Percentiles rank a stretch among this genome's conserved stretches.
These are phyloP conservation scores for Fomitopsis pulvina DNA, from an alignment of 768 basidiomycete genomes.

Conservation along the genomic window DNA sequence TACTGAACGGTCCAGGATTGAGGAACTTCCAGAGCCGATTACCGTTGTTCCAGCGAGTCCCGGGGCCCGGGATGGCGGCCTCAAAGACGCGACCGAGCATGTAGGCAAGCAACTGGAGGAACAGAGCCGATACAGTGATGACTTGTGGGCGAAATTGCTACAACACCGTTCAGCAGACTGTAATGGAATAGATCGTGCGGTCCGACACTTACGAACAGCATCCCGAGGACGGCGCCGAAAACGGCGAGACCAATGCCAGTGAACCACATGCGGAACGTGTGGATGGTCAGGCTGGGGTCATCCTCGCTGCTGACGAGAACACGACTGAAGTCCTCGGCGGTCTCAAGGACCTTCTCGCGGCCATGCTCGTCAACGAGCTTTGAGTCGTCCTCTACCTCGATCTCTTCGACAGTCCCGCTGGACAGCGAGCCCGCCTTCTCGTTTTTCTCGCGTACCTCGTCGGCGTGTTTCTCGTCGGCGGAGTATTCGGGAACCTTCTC, in stretches of 20 bases:
- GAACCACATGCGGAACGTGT: slow-evolving; percentile 6
- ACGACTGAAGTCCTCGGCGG: slow-evolving; percentile 1
- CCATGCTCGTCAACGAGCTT: background rate
- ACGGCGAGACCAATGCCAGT: slow-evolving; percentile 1
- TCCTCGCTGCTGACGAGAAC: slow-evolving; percentile 2
- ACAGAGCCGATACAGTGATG: slow-evolving; percentile 36
- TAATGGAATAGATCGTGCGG: too few species aligned
- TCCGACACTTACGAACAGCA: slow-evolving; percentile 1
- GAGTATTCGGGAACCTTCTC: background rate
- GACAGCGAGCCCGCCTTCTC: background rate
- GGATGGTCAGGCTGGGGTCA: background rate
- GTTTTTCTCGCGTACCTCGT: background rate
- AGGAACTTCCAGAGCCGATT: slow-evolving; percentile 2
- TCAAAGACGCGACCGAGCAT: slow-evolving; percentile 28
- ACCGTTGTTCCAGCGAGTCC: background rate
- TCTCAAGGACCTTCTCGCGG: slow-evolving; percentile 3
- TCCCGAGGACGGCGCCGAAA: slow-evolving; percentile 4
- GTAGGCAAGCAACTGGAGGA: slow-evolving; percentile 41
- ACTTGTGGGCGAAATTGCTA: slow-evolving; percentile 33
- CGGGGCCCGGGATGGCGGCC: background rate
- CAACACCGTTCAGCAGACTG: background rate
- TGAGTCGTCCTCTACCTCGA: background rate
- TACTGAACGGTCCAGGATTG: slow-evolving; percentile 4
- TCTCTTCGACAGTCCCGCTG: background rate
- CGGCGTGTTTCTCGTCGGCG: background rate